phyloP scores from a whole-genome alignment of 371 early-diverging fungal genomes.

The Circinella minor region DNA sequence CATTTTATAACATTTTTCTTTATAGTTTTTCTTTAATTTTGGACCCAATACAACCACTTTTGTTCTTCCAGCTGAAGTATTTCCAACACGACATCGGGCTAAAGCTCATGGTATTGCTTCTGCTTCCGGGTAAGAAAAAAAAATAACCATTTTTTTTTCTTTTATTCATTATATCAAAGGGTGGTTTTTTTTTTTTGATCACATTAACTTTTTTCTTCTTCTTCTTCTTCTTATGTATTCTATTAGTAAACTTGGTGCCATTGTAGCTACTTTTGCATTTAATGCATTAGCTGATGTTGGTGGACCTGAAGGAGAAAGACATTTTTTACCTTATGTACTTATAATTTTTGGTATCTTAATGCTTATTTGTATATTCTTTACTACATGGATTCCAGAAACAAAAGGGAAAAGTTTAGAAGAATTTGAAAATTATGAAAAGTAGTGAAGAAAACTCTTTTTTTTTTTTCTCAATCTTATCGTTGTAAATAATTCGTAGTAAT shows the following conservation, averaged over 20 bases:
- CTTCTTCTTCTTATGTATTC: too few relatives aligned
- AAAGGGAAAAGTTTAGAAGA: slow-evolving; percentile 16
- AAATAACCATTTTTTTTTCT: too few relatives aligned
- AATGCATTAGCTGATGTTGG: slow-evolving; percentile 52
- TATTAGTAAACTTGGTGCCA: slow-evolving; percentile 62
- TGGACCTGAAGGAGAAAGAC: slow-evolving; percentile 31
- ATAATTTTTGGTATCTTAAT: slow-evolving; percentile 32
- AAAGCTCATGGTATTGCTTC: slow-evolving; percentile 74
- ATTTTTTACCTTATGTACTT: slow-evolving; percentile 26
- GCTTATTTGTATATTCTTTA: slow-evolving; percentile 25
- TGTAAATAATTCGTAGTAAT: too few relatives aligned
- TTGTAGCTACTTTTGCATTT: slow-evolving; percentile 60
- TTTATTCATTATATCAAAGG: too few relatives aligned
- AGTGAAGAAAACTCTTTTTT: too few relatives aligned
- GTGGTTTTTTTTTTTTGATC: too few relatives aligned
- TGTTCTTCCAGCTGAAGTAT: slow-evolving; percentile 48
- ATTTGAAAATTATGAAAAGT: slow-evolving; percentile 10
- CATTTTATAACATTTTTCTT: not conserved
- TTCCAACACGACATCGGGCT: slow-evolving; percentile 64
- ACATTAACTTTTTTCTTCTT: too few relatives aligned
- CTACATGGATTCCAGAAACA: slow-evolving; percentile 30
- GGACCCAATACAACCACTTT: slow-evolving; percentile 61
- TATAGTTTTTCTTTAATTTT: slow-evolving; percentile 71
- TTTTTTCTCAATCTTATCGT: too few relatives aligned
- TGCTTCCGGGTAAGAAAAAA: slow-evolving; percentile 60